Evolutionary conservation across 768 basidiomycete species (phyloP).

Genomic region (Suillus brevipes): DNA sequence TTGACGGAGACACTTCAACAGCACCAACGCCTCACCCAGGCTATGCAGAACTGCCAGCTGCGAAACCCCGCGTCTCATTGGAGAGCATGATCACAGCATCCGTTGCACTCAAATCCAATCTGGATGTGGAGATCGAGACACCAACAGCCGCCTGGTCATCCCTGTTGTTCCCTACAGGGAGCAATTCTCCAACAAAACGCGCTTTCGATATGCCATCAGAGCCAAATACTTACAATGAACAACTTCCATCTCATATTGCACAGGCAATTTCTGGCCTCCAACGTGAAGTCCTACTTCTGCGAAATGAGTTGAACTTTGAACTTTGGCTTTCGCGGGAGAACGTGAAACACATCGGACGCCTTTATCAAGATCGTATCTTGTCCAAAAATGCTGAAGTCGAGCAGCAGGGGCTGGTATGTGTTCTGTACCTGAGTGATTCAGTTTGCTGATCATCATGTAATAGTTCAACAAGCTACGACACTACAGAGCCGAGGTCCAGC

Average conservation of each 20-base stretch:
- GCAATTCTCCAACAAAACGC: conserved; percentile 28
- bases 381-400: conserved; percentile 78
- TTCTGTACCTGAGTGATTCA: neutral
- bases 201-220: conserved; percentile 21
- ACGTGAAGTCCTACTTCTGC: conserved; percentile 69
- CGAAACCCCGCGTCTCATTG: conserved; percentile 52
- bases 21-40: conserved; percentile 33
- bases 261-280: conserved; percentile 72
- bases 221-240: conserved; percentile 13
- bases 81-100: conserved; percentile 75
- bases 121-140: conserved; percentile 60
- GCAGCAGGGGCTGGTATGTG: conserved; percentile 73
- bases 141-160: conserved; percentile 55
- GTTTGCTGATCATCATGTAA: conserved; percentile 10
- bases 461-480: conserved; percentile 84
- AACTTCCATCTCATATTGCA: conserved; percentile 50
- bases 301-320: conserved; percentile 85
- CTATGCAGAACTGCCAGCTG: conserved; percentile 36
- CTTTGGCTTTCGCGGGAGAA: conserved; percentile 82
- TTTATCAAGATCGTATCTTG: conserved; percentile 72
- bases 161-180: conserved; percentile 39
- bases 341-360: conserved; percentile 75
- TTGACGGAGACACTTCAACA: conserved; percentile 24
- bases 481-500: conserved; percentile 66
- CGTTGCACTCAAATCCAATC: conserved; percentile 68